phyloP scores from a whole-genome alignment of 202 grass and related monocot genomes.

The Cymbopogon flexuosus region DNA sequence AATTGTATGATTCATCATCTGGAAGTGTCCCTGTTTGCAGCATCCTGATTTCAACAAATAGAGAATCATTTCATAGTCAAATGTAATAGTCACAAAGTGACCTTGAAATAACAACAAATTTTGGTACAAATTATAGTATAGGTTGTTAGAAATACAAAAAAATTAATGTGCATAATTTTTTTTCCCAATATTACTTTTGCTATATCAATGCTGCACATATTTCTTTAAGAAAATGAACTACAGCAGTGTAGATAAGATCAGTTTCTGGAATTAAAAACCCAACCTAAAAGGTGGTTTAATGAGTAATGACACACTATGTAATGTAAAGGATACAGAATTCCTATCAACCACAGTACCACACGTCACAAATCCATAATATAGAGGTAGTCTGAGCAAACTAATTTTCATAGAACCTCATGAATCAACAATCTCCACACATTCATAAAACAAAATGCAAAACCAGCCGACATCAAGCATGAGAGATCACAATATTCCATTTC shows the following conservation, averaged over 20 bases:
- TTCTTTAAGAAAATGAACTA: not conserved
- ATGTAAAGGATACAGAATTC: not conserved
- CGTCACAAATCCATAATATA: not conserved
- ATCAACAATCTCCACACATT: not conserved
- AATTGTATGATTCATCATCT: conserved; percentile 94
- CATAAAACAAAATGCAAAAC: not conserved
- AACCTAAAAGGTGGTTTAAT: not conserved
- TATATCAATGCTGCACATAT: not conserved
- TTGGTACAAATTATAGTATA: not conserved
- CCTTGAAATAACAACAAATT: conserved; percentile 9
- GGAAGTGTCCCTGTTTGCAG: conserved; percentile 70
- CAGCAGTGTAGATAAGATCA: not conserved
- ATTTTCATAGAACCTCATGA: not conserved
- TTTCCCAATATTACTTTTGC: not conserved
- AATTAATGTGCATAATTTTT: not conserved
- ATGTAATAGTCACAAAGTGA: conserved; percentile 23
- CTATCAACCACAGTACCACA: not conserved
- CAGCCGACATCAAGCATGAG: not conserved
- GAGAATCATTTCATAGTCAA: conserved; percentile 41
- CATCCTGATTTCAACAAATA: conserved; percentile 88
- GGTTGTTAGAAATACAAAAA: conserved; percentile 2
- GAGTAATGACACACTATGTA: not conserved
- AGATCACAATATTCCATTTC: not conserved
- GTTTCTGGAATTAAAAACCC: not conserved
- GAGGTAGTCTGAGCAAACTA: not conserved